These are phyloP conservation scores for Arabis hirsuta DNA, from an alignment of 345 rosid species.

Conservation along the genomic window DNA sequence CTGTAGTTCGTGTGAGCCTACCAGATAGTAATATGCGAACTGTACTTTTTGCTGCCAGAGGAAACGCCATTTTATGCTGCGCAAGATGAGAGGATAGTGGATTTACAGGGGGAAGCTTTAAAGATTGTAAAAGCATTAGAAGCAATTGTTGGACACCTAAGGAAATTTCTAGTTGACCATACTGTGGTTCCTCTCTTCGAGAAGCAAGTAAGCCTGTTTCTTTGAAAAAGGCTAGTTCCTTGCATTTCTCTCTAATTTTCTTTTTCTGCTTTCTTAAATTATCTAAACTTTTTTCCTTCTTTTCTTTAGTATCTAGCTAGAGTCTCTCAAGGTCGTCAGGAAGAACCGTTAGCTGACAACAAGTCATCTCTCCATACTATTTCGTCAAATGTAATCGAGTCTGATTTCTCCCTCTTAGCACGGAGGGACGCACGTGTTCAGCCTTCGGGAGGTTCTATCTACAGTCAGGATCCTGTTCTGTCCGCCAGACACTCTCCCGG, in stretches of 20 bases:
- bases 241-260: neutral
- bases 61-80: slow-evolving; percentile 64
- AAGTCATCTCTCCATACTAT: slow-evolving; percentile 48
- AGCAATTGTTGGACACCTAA: slow-evolving; percentile 70
- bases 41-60: slow-evolving; percentile 50
- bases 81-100: slow-evolving; percentile 71
- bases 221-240: neutral
- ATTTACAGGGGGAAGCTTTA: slow-evolving; percentile 68
- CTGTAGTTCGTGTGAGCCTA: neutral
- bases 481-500: slow-evolving; percentile 56
- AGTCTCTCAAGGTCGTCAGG: slow-evolving; percentile 60
- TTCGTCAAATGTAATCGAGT: slow-evolving; percentile 43
- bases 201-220: slow-evolving; percentile 58
- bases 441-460: slow-evolving; percentile 59
- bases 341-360: slow-evolving; percentile 53
- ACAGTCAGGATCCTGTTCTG: slow-evolving; percentile 61
- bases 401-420: slow-evolving; percentile 55
- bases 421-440: slow-evolving; percentile 58
- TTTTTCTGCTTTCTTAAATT: neutral
- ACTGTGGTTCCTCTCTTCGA: slow-evolving; percentile 81
- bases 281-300: neutral
- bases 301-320: slow-evolving; percentile 51
- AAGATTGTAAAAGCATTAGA: slow-evolving; percentile 75
- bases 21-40: neutral
- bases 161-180: slow-evolving; percentile 82